Evolutionary conservation across 257 asterid genomes (phyloP).

Genomic region (Fraxinus anomala): DNA sequence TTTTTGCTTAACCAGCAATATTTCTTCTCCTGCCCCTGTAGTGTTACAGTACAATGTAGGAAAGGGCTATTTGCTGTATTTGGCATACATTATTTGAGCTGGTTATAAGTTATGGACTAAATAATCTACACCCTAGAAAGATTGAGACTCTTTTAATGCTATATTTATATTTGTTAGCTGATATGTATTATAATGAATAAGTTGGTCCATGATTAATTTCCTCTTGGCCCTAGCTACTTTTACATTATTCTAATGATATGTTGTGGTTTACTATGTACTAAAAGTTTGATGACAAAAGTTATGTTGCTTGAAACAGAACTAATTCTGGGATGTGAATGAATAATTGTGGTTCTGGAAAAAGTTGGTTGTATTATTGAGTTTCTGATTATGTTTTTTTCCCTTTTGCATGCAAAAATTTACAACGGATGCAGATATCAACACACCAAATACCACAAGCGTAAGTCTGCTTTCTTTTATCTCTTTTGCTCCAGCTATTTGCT

Average conservation of each 20-base stretch:
- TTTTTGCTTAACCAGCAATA: not conserved
- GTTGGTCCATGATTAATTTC: not conserved
- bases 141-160: constrained; percentile 1
- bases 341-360: not conserved
- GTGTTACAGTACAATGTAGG: not conserved
- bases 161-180: not conserved
- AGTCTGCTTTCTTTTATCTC: constrained; percentile 44
- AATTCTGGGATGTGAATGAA: constrained; percentile 4
- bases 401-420: constrained; percentile 53
- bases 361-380: constrained; percentile 5
- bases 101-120: not conserved
- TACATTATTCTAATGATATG: not conserved
- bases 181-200: constrained; percentile 6
- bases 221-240: not conserved
- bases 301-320: constrained; percentile 15
- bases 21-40: not conserved
- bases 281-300: constrained; percentile 18
- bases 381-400: constrained; percentile 35
- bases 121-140: not conserved
- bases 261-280: not conserved
- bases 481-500: constrained; percentile 15
- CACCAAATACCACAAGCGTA: constrained; percentile 98
- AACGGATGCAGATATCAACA: constrained; percentile 84
- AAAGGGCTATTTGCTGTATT: not conserved
- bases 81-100: not conserved